phyloP scores from a whole-genome alignment of 2,329 filamentous ascomycete genomes.

The Fusarium gaditjirri region DNA sequence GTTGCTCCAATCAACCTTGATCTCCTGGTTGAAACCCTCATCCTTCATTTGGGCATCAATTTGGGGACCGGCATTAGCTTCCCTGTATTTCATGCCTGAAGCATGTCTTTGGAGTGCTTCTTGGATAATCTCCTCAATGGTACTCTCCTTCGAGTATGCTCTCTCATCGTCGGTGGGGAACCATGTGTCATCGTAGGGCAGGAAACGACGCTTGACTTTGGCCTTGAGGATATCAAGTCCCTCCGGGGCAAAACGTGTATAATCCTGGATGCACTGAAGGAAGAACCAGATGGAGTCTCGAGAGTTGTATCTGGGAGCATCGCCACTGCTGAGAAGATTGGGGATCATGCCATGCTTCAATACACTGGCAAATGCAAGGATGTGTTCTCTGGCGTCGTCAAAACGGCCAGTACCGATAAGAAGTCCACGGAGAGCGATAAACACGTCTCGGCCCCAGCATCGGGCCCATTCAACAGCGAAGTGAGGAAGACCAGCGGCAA shows the following conservation, averaged over 20 bases:
- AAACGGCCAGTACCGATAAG: conserved; percentile 90
- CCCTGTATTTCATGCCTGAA: conserved; percentile 87
- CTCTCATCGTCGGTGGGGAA: conserved; percentile 83
- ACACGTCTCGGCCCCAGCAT: conserved; percentile 97
- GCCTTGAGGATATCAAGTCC: conserved; percentile 79
- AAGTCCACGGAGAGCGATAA: conserved; percentile 94
- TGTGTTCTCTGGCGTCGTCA: conserved; percentile 90
- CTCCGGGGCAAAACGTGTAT: conserved; percentile 81
- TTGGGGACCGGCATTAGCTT: conserved; percentile 89
- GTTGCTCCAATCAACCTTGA: conserved; percentile 88
- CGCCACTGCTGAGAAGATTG: conserved; percentile 88
- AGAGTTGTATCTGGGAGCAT: conserved; percentile 91
- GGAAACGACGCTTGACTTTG: conserved; percentile 83
- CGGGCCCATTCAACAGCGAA: conserved; percentile 94
- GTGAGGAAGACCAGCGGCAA: conserved; percentile 93
- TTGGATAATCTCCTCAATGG: conserved; percentile 89
- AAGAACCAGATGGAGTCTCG: conserved; percentile 99
- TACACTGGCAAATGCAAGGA: conserved; percentile 92
- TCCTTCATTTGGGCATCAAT: conserved; percentile 94
- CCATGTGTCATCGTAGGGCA: conserved; percentile 96
- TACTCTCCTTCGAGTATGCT: conserved; percentile 86
- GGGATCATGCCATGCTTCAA: conserved; percentile 99
- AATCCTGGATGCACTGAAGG: conserved; percentile 95
- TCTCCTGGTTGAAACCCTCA: conserved; percentile 90
- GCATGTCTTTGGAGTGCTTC: conserved; percentile 94